Base-by-base conservation (phyloP, 257 asterid genomes). In the Solanum neorickii region DNA sequence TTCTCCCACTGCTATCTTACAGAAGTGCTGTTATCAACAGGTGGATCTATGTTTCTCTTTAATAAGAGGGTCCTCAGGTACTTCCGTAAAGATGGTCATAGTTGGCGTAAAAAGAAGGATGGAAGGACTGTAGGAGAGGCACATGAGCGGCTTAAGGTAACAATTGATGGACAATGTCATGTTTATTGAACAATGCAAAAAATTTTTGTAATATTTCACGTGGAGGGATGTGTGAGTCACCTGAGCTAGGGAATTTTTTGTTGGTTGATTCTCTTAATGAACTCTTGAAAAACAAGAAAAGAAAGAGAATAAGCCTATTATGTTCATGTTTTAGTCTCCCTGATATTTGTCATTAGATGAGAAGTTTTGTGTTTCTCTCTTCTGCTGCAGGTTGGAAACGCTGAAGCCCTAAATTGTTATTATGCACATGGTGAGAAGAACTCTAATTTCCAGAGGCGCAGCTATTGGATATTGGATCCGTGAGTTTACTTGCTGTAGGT, bases 131-230 rank as follows among this genome's bases (percentile, higher is more conserved):
- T 94, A 86, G 96, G 97, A 66, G 99, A 97, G 94, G 98, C 97
- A 74, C 99, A 97, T 83, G 99, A 97, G 91, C 93, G 96, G 88
- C 97, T 97, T 70, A 97, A 97, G 99, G 99, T 97, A 86, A 88
- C 82, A 52, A 70, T 49, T 80, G 85, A 33, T 80, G 39, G 85
- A 47, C 21, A 60, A 21, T 41, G n/a, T 49, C 23, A 39, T 59
- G 41, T 80, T 47, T 80, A 20, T 84, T 42, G 65, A 78, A 27
- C 41, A 27, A 46, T 29, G 39, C 84, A 78, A 78, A 80, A 80
- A 27, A 80, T 10, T 47, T 80, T 80, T 47, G 4, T 80, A 29
- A 56, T 80, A 80, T 47, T 80, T 80, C 7, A 80, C 18, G 44
- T 78, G 85, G 44, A 80, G 85, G 69, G 85, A 80, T 42, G 85